Evolutionary conservation across 2,329 filamentous ascomycete genomes (phyloP).

Genomic region (Fusarium equiseti): DNA sequence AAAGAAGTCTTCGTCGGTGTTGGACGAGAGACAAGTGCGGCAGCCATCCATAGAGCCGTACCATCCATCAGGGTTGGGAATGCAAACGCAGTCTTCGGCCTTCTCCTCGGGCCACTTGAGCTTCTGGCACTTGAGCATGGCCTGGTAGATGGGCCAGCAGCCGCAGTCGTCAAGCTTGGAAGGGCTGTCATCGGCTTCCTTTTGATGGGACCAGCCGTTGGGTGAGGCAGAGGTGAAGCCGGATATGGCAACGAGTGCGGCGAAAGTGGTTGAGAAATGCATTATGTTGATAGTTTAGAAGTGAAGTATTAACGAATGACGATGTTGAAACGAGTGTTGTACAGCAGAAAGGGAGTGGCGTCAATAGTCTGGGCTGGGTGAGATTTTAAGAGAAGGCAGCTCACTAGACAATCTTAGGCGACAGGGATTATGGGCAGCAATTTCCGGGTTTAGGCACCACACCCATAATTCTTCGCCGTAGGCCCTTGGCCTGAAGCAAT

Average conservation of each 20-base stretch:
- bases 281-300: neutral
- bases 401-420: neutral
- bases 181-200: conserved; percentile 33
- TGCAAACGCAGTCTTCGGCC: conserved; percentile 34
- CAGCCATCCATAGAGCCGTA: conserved; percentile 41
- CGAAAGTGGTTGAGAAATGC: conserved; percentile 9
- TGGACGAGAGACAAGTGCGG: conserved; percentile 32
- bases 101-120: conserved; percentile 25
- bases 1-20: conserved; percentile 32
- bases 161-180: conserved; percentile 41
- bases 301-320: neutral
- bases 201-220: conserved; percentile 40
- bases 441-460: conserved; percentile 2
- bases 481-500: neutral
- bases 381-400: neutral
- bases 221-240: conserved; percentile 25
- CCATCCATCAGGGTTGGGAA: conserved; percentile 37
- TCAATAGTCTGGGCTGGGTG: neutral
- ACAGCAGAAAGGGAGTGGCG: neutral
- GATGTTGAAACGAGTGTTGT: conserved; percentile 1
- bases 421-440: neutral
- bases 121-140: conserved; percentile 38
- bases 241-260: conserved; percentile 14
- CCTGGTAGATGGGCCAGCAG: conserved; percentile 40
- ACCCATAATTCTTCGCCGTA: neutral